Percentiles rank a stretch among this genome's conserved stretches.
These are phyloP conservation scores for Kwoniella europaea DNA, from an alignment of 768 basidiomycete genomes.

Conservation along the genomic window DNA sequence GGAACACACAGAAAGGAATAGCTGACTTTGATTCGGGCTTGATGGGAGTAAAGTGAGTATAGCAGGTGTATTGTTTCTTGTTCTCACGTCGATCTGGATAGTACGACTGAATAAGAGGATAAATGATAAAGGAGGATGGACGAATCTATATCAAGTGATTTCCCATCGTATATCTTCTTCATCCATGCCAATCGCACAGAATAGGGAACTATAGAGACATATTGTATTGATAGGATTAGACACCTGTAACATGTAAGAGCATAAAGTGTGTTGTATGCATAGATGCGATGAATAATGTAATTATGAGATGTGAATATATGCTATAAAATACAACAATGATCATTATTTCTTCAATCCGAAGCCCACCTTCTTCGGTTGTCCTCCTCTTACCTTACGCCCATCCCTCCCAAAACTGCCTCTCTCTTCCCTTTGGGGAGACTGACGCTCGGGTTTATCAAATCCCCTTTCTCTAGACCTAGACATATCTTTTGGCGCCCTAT, in stretches of 20 bases:
- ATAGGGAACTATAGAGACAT: neutral
- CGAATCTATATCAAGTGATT: neutral
- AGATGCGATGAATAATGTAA: neutral
- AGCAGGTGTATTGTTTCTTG: slow-evolving; percentile 13
- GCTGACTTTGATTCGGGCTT: too few species aligned
- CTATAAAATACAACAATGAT: neutral
- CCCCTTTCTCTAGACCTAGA: too few species aligned
- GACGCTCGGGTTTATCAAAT: too few species aligned
- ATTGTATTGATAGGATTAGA: too few species aligned
- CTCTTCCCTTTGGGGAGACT: too few species aligned
- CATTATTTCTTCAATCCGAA: slow-evolving; percentile 4
- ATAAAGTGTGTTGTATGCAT: slow-evolving; percentile 2
- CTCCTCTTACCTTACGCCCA: neutral
- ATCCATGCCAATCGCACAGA: neutral
- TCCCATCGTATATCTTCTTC: neutral
- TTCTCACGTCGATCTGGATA: slow-evolving; percentile 21
- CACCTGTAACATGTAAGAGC: neutral
- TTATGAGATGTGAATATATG: neutral
- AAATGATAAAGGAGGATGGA: slow-evolving; percentile 17
- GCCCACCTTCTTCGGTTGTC: neutral
- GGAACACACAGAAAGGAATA: too few species aligned
- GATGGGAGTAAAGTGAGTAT: slow-evolving; percentile 9
- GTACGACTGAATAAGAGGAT: slow-evolving; percentile 13
- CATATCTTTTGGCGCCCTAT: too few species aligned
- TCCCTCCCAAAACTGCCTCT: too few species aligned